Evolutionary conservation across 2,329 filamentous ascomycete species (phyloP), one percentile per base, ranked within the genome.

Genomic region (Ilyonectria robusta): DNA sequence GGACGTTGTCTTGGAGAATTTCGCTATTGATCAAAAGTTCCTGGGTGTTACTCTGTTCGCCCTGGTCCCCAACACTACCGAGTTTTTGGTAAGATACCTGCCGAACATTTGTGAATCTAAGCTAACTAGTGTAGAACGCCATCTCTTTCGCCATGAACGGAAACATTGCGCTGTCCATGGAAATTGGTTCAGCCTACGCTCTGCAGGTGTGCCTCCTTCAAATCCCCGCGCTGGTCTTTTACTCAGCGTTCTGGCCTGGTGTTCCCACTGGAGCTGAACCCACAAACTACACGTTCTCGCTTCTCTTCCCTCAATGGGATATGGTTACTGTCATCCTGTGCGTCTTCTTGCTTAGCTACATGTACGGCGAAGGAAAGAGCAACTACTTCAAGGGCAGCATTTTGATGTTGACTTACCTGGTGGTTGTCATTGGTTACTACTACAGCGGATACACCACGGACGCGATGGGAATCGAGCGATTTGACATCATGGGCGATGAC

Each of bases 341-440:
- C 76, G 94, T 99, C 19, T 97, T 99, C 84, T 84, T 99, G 63
- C 89, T 99, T 72, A 97, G 94, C 76, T 97, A 98, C 85, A 95
- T 99, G 86, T 97, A 98, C 75, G 94, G 95, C 58, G 96, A 99
- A 83, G 96, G 96, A 46, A 99, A 99, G 89, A 98, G 95, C 85
- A 99, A 99, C 82, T 99, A 99, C 82, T 99, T 99, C 89, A 99
- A 99, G 84, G 96, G 96, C 58, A 97, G 94, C 71, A 98, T 98
- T 74, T 86, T 99, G 59, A 90, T 98, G 70, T 85, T 99, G 57
- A 96, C 94, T 37, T 99, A 99, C 79, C 82, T 98, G 26, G 96
- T 98, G 31, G 94, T 99, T 55, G 85, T 98, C 31, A 89, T 94
- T 50, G 96, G 96, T 1, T 99, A 97, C 84, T 98, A 94, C 82